Evolutionary conservation across 257 asterid genomes (phyloP).

Genomic region (Echites panduratus): DNA sequence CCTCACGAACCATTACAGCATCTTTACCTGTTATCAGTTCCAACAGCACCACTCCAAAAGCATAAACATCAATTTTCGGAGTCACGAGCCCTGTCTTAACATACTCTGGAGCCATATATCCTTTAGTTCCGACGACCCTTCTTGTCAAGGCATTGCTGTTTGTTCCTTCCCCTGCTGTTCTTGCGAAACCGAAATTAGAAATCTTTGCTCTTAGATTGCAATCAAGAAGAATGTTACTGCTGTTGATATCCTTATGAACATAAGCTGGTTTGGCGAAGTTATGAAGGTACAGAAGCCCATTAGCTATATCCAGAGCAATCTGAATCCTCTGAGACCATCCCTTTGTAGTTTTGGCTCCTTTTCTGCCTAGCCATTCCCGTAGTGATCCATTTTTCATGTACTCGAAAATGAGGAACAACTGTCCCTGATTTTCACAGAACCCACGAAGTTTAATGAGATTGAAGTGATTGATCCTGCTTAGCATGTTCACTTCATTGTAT

Average conservation of each 20-base stretch:
- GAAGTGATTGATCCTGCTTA: conserved; percentile 50
- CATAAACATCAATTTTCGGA: conserved; percentile 44
- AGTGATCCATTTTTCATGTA: conserved; percentile 59
- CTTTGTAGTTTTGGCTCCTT: conserved; percentile 14
- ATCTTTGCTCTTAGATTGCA: conserved; percentile 56
- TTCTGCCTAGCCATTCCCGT: conserved; percentile 39
- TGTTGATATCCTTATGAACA: conserved; percentile 40
- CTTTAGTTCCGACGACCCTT: conserved; percentile 28
- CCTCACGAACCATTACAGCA: conserved; percentile 26
- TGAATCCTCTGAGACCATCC: conserved; percentile 34
- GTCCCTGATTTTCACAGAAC: conserved; percentile 33
- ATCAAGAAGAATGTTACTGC: conserved; percentile 48
- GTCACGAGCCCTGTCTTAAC: conserved; percentile 32
- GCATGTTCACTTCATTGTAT: conserved; percentile 37
- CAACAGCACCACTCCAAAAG: conserved; percentile 48
- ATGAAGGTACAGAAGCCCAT: conserved; percentile 68
- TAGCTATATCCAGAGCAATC: conserved; percentile 57
- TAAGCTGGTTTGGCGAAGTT: conserved; percentile 46
- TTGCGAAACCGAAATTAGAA: conserved; percentile 45
- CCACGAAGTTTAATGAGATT: conserved; percentile 52
- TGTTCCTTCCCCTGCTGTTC: conserved; percentile 21
- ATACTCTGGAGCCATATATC: conserved; percentile 44
- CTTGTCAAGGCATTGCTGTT: conserved; percentile 16
- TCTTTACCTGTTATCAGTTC: conserved; percentile 42
- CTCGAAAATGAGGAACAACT: conserved; percentile 44